Base-by-base conservation (phyloP, 192 early-diverging fungal genomes). In the Umbelopsis ramanniana region DNA sequence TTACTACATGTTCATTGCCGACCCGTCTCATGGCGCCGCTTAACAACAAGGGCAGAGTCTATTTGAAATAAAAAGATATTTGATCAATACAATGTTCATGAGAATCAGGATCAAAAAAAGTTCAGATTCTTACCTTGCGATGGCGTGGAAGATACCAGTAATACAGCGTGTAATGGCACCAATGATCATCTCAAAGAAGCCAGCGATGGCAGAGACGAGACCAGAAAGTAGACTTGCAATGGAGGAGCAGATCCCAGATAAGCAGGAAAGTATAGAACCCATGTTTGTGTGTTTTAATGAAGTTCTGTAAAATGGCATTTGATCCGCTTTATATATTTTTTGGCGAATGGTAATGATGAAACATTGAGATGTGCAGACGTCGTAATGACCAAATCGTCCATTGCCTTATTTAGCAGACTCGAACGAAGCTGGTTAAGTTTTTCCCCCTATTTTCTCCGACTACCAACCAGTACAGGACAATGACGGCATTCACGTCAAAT, bases 141-240 rank as follows among this genome's bases (percentile, higher is more conserved):
- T 75, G 22, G 74, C 69, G 46, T 71, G 55, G 50, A 75, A 71
- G 33, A 75, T 75, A 52, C 74, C 74, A 24, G 74, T 75, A 52
- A 75, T 71, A 67, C 69, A 67, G 23, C 55, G 23, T 17, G 60
- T 66, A 21, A 75, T 71, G 12, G 74, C 74, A 54, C 40, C 46
- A 38, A 75, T 52, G 29, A 75, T 66, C 29, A 63, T 67, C 4
- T 70, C 60, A 33, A 71, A 70, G 63, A 75, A 71, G 19, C 74
- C 52, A 35, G 74, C 68, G 37, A 75, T 70, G 40, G 68, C 74
- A 21, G 46, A 50, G 8, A 75, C 40, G 45, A 75, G 14, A 33
- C 60, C 74, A 66, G 69, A 66, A 37, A 75, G 40, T 47, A 70
- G 37, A 45, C 69, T 71, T 57, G 74, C 74, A 38, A 75, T 46